Evolutionary conservation across 1,139 yeast genomes (phyloP).

Genomic region (Sugiyamaella neomexicana): DNA sequence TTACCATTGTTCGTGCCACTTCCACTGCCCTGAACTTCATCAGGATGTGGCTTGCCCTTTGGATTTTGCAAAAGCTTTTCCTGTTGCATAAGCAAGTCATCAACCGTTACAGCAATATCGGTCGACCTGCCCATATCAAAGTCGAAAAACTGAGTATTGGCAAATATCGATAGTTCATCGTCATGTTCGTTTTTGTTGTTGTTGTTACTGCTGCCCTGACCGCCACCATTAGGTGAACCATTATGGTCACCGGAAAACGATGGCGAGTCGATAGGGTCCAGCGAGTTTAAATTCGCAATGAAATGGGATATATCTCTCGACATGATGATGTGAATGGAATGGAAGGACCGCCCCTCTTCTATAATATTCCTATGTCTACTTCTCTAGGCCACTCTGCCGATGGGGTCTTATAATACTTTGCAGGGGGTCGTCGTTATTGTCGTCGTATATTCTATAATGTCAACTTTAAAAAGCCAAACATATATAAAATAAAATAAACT

Average conservation of each 20-base stretch:
- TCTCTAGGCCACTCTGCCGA: no score
- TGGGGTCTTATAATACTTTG: no score
- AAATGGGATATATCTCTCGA: slow-evolving; percentile 36
- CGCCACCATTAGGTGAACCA: slow-evolving; percentile 2
- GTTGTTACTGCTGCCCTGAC: slow-evolving; percentile 5
- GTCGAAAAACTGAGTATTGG: slow-evolving; percentile 48
- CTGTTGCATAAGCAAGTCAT: slow-evolving; percentile 44
- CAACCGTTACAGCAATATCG: slow-evolving; percentile 44
- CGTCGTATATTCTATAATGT: background rate
- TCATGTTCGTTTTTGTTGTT: slow-evolving; percentile 25
- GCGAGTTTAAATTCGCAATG: slow-evolving; percentile 38
- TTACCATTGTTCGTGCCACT: background rate
- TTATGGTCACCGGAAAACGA: slow-evolving; percentile 18
- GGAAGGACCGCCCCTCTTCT: no score
- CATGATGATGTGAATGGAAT: slow-evolving; percentile 19
- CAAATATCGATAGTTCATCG: slow-evolving; percentile 44
- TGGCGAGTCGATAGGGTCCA: slow-evolving; percentile 34
- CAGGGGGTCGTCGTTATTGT: no score
- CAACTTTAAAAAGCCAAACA: background rate
- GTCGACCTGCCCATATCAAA: slow-evolving; percentile 47
- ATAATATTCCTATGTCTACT: no score
- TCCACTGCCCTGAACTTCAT: slow-evolving; percentile 15
- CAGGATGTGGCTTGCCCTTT: slow-evolving; percentile 25
- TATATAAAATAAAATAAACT: background rate
- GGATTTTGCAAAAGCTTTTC: slow-evolving; percentile 41